Base-by-base conservation (phyloP, 768 basidiomycete species). In the Hebeloma cylindrosporum region DNA sequence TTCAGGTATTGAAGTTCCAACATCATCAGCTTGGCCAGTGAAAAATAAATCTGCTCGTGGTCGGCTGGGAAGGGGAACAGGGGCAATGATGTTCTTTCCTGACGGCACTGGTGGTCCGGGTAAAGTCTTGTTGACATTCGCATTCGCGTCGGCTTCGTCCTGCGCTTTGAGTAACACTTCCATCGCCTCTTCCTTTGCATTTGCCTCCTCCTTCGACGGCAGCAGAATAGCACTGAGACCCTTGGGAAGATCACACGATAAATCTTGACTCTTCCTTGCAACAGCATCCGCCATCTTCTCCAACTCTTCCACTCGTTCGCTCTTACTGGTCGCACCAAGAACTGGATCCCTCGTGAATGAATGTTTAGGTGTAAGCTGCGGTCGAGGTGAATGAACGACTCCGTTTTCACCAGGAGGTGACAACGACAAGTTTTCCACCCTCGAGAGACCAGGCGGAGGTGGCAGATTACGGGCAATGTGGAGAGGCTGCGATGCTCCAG, bases 201-300 rank as follows among this genome's bases (percentile, higher is more conserved):
- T 30, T 23, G 40, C n/a, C n/a, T n/a, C n/a, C n/a, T n/a, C 48
- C 40, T n/a, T 40, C 5, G 42, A 39, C 30, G 20, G 22, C 33
- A 37, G 40, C 28, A 48, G 34, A 26, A 31, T 21, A 29, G 48
- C 30, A 36, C 44, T 40, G 26, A 47, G 37, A 18, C 37, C 56
- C 51, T 62, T 62, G 5, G 68, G 67, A n/a, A 73, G 50, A 45
- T 73, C 72, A 3, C 57, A 53, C 17, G 72, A 71, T 13, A 74
- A 50, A 51, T 74, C 68, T 14, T 47, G 52, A 13, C 56, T 66
- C 43, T 60, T 56, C 43, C 56, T 57, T 13, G 58, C 73, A 0
- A 77, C 80, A 44, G 75, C 75, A 23, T 79, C 83, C 0, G 84
- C 88, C 72, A 92, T 80, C 60, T 75, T 73, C 65, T 91, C 89